Evolutionary conservation across 225 moss, liverwort and hornwort genomes (phyloP).

Genomic region (Straminergon stramineum): DNA sequence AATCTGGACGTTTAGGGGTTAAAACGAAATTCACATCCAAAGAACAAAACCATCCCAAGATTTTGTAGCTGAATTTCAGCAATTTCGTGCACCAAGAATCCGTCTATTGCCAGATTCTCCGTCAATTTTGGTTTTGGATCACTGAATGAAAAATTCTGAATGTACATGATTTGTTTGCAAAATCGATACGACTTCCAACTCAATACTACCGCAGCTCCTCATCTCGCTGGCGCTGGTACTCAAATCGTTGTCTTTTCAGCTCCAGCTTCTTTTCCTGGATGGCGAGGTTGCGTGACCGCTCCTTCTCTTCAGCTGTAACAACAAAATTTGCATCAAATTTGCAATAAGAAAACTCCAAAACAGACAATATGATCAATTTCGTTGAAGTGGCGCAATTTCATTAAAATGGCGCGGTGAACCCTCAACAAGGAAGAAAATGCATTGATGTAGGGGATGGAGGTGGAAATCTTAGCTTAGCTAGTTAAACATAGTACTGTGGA

Average conservation of each 20-base stretch:
- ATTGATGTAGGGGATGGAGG: not conserved
- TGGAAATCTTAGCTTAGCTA: not conserved
- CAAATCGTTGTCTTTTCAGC: conserved; percentile 5
- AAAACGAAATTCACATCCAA: not conserved
- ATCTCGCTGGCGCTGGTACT: conserved; percentile 11
- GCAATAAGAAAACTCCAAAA: not conserved
- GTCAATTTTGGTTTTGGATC: not conserved
- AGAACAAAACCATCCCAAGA: too few relatives aligned
- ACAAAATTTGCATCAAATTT: not conserved
- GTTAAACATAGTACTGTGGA: too few relatives aligned
- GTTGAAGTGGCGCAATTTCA: not conserved
- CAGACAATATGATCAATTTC: not conserved
- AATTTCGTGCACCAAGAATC: too few relatives aligned
- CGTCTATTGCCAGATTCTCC: too few relatives aligned
- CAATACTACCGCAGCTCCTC: not conserved
- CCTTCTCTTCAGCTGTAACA: conserved; percentile 6
- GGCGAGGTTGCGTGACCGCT: conserved; percentile 2
- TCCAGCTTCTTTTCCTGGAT: conserved; percentile 24
- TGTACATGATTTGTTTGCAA: not conserved
- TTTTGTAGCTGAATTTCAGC: not conserved
- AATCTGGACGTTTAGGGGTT: too few relatives aligned
- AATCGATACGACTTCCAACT: not conserved
- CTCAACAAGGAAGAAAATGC: not conserved
- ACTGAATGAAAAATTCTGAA: not conserved
- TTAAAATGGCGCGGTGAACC: not conserved